Evolutionary conservation across 1,139 yeast genomes (phyloP).

Genomic region (Komagataea norvegica): DNA sequence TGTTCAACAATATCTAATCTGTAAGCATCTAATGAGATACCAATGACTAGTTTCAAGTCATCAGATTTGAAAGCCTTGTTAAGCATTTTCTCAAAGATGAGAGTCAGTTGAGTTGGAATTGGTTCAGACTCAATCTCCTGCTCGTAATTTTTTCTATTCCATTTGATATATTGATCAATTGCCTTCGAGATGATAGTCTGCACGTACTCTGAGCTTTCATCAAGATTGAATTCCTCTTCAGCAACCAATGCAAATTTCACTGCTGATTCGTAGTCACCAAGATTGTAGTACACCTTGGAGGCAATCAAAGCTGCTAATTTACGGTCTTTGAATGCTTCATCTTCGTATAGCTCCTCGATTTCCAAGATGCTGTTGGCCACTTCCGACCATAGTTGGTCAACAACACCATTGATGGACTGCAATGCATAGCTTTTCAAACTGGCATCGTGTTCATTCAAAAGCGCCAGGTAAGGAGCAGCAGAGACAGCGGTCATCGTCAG

Average conservation of each 20-base stretch:
- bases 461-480: conserved; percentile 88
- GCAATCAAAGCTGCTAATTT: conserved; percentile 87
- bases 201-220: conserved; percentile 75
- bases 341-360: conserved; percentile 88
- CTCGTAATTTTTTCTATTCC: conserved; percentile 52
- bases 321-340: conserved; percentile 68
- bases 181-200: conserved; percentile 94
- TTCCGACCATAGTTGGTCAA: conserved; percentile 96
- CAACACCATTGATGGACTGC: conserved; percentile 71
- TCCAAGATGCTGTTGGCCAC: conserved; percentile 86
- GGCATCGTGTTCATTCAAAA: conserved; percentile 76
- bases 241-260: conserved; percentile 87
- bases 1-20: conserved; percentile 75
- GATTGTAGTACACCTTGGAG: conserved; percentile 90
- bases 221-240: conserved; percentile 70
- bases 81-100: conserved; percentile 83
- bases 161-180: conserved; percentile 71
- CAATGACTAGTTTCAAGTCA: conserved; percentile 80
- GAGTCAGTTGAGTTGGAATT: conserved; percentile 60
- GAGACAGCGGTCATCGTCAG: conserved; percentile 40
- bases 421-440: conserved; percentile 81
- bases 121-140: conserved; percentile 30
- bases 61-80: conserved; percentile 66
- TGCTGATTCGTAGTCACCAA: conserved; percentile 90
- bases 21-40: conserved; percentile 84